Conservation (phyloP, 345 rosid genomes). For the Iberis pinnata region DNA sequence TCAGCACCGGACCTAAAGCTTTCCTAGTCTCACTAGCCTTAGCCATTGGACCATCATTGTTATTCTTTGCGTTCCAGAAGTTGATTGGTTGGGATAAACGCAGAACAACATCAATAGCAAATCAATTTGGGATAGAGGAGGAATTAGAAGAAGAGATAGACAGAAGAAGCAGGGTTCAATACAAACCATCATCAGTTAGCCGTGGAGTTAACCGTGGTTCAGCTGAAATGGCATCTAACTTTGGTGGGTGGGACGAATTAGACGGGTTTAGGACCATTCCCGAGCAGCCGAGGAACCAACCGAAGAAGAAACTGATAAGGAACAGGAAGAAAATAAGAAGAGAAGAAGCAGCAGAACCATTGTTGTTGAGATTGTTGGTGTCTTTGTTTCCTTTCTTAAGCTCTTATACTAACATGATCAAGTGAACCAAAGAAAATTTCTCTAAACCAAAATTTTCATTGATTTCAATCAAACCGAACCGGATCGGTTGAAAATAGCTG, state of each 20-base stretch:
- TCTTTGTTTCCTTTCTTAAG: conserved; percentile 33
- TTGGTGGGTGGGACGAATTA: conserved; percentile 34
- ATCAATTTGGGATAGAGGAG: conserved; percentile 9
- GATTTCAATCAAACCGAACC: not conserved
- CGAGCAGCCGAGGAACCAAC: conserved; percentile 1
- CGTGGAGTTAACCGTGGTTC: conserved; percentile 2
- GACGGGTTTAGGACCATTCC: conserved; percentile 2
- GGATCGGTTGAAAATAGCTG: not conserved
- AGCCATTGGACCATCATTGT: conserved; percentile 26
- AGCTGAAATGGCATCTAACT: conserved; percentile 22
- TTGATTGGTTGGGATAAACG: conserved; percentile 27
- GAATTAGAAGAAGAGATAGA: conserved; percentile 10
- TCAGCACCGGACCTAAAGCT: conserved; percentile 34
- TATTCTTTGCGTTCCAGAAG: conserved; percentile 28
- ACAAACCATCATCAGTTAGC: conserved; percentile 13
- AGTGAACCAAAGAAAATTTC: conserved; percentile 3
- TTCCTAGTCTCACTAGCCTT: conserved; percentile 23
- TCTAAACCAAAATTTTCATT: not conserved
- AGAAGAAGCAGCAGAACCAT: conserved; percentile 23
- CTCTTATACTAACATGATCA: conserved; percentile 26
- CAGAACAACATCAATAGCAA: conserved; percentile 12
- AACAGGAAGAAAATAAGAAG: conserved; percentile 23
- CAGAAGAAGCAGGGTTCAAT: conserved; percentile 4
- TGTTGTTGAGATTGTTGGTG: conserved; percentile 31
- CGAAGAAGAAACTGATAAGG: conserved; percentile 2